These are phyloP conservation scores for Sclerotinia trifoliorum DNA, from an alignment of 2,329 filamentous ascomycete species.

Conservation along the genomic window DNA sequence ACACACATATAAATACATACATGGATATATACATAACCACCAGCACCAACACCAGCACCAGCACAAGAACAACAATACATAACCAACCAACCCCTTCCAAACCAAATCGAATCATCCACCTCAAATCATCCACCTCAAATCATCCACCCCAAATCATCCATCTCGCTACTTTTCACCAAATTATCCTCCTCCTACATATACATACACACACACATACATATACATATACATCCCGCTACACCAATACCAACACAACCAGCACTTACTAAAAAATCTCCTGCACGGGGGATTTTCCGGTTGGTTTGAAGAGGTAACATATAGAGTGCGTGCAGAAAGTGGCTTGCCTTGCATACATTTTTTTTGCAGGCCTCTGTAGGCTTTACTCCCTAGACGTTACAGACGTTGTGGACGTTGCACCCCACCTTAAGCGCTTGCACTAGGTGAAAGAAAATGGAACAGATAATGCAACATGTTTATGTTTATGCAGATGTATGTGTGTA, in stretches of 20 bases:
- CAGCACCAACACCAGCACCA: too few relatives aligned
- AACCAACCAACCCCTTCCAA: background rate
- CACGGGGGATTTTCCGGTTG: slow-evolving; percentile 10
- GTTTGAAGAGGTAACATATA: background rate
- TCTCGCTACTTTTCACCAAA: too few relatives aligned
- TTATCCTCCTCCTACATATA: background rate
- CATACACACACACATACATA: too few relatives aligned
- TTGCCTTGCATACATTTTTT: background rate
- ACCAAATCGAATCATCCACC: background rate
- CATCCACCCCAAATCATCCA: too few relatives aligned
- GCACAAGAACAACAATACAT: background rate
- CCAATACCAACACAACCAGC: too few relatives aligned
- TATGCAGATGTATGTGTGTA: background rate
- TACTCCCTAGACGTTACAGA: too few relatives aligned
- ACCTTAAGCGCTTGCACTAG: background rate
- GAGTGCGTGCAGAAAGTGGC: slow-evolving; percentile 8
- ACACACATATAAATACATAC: too few relatives aligned
- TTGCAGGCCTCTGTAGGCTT: too few relatives aligned
- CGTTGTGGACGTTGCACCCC: too few relatives aligned
- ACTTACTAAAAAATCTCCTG: background rate
- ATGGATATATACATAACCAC: too few relatives aligned
- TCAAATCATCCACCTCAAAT: too few relatives aligned
- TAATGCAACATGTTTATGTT: background rate
- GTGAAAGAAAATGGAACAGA: too few relatives aligned
- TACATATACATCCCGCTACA: background rate